Evolutionary conservation across 208 protist genomes (phyloP).

Genomic region (Leishmania braziliensis): DNA sequence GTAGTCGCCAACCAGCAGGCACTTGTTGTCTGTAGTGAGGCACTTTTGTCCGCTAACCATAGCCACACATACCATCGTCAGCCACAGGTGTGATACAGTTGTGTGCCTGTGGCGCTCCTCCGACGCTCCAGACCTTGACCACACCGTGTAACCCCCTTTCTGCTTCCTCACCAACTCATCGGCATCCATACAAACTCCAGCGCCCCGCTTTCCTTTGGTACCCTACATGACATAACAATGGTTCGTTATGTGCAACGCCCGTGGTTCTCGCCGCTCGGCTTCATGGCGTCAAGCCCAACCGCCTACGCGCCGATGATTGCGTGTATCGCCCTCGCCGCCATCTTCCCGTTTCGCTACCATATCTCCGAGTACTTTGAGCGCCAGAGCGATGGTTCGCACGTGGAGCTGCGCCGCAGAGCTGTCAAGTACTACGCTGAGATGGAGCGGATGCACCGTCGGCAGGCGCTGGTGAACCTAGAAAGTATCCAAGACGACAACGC

Average conservation of each 20-base stretch:
- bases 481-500: conserved; percentile 79
- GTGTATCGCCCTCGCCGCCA: conserved; percentile 30
- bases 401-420: conserved; percentile 73
- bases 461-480: conserved; percentile 75
- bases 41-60: not conserved
- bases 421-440: conserved; percentile 90
- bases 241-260: conserved; percentile 83
- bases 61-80: not conserved
- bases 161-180: not conserved
- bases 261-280: conserved; percentile 87
- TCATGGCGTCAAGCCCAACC: conserved; percentile 72
- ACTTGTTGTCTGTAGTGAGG: not conserved
- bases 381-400: conserved; percentile 70
- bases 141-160: not conserved
- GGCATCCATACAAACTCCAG: not conserved
- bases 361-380: conserved; percentile 90
- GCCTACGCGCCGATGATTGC: conserved; percentile 64
- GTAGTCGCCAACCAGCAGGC: not conserved
- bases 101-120: not conserved
- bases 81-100: not conserved
- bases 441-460: conserved; percentile 86
- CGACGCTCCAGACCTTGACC: not conserved
- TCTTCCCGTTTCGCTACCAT: conserved; percentile 78
- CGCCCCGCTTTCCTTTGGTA: not conserved
- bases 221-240: conserved; percentile 42